These are phyloP conservation scores for Mortierella hygrophila DNA, from an alignment of 192 early-diverging fungal genomes.

Conservation along the genomic window DNA sequence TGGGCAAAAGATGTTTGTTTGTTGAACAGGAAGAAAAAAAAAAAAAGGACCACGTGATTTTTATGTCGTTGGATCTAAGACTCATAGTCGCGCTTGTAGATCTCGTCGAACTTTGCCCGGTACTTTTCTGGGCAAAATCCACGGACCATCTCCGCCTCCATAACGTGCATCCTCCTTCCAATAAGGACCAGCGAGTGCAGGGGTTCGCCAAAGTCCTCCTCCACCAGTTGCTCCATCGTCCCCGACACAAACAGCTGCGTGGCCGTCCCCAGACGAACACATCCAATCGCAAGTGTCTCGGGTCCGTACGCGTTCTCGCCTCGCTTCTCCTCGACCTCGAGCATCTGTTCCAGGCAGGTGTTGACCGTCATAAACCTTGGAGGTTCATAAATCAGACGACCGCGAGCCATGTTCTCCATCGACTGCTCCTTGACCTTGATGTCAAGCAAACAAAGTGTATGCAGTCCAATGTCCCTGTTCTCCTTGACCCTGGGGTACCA, in stretches of 20 bases:
- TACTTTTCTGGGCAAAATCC: conserved; percentile 77
- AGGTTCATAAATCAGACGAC: conserved; percentile 95
- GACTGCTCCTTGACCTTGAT: conserved; percentile 99
- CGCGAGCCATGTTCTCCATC: conserved; percentile 94
- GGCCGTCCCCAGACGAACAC: conserved; percentile 89
- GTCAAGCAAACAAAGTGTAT: conserved; percentile 94
- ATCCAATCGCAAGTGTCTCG: conserved; percentile 90
- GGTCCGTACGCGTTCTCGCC: conserved; percentile 78
- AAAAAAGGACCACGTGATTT: not conserved
- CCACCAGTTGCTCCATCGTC: conserved; percentile 85
- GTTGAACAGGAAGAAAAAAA: not conserved
- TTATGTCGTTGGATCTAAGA: conserved; percentile 24
- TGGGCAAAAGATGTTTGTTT: no score
- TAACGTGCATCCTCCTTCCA: conserved; percentile 89
- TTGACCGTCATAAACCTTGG: conserved; percentile 98
- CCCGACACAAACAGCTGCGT: conserved; percentile 88
- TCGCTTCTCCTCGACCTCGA: conserved; percentile 92
- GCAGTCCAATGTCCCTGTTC: conserved; percentile 87
- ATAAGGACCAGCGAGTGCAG: conserved; percentile 95
- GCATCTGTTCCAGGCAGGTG: conserved; percentile 90
- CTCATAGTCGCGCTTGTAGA: conserved; percentile 76
- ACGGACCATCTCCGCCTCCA: conserved; percentile 91
- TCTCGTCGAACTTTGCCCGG: conserved; percentile 69
- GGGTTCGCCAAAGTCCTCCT: conserved; percentile 92
- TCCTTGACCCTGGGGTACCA: conserved; percentile 95